These are phyloP conservation scores for Lactarius psammicola DNA, from an alignment of 768 basidiomycete genomes.

Conservation along the genomic window DNA sequence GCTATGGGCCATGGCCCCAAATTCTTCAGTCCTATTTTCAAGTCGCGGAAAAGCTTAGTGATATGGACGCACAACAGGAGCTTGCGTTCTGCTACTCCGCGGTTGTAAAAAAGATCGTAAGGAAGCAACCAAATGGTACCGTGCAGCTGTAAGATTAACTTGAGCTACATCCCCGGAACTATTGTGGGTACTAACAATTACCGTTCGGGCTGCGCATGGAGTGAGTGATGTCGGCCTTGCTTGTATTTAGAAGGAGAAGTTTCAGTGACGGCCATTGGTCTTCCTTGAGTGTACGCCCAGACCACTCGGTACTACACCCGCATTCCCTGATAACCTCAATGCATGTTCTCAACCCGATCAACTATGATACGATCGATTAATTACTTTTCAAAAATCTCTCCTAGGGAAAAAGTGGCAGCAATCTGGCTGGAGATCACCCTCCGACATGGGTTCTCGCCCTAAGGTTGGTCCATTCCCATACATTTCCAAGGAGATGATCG, in stretches of 20 bases:
- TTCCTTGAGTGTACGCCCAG: neutral
- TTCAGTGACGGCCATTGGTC: conserved; percentile 33
- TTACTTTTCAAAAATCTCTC: neutral
- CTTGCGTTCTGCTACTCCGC: conserved; percentile 81
- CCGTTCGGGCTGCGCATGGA: conserved; percentile 60
- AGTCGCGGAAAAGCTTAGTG: conserved; percentile 80
- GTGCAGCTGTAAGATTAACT: conserved; percentile 63
- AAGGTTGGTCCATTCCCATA: too few species aligned
- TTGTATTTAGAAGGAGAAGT: conserved; percentile 93
- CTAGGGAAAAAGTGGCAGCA: neutral
- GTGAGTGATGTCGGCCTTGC: conserved; percentile 80
- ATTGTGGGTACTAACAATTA: neutral
- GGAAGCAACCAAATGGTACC: conserved; percentile 87
- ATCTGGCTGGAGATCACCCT: too few species aligned
- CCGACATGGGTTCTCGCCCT: too few species aligned
- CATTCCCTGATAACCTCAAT: neutral
- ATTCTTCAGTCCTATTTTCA: conserved; percentile 68
- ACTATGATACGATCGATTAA: neutral
- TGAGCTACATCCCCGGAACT: neutral
- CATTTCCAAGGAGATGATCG: too few species aligned
- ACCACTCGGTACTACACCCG: neutral
- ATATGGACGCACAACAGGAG: conserved; percentile 83
- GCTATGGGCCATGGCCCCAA: conserved; percentile 1
- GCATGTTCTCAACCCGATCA: neutral
- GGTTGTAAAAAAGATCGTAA: conserved; percentile 88